Percentiles rank a stretch among this genome's conserved stretches.
Conservation (phyloP, 257 asterid genomes). For the Jasminum sambac region DNA sequence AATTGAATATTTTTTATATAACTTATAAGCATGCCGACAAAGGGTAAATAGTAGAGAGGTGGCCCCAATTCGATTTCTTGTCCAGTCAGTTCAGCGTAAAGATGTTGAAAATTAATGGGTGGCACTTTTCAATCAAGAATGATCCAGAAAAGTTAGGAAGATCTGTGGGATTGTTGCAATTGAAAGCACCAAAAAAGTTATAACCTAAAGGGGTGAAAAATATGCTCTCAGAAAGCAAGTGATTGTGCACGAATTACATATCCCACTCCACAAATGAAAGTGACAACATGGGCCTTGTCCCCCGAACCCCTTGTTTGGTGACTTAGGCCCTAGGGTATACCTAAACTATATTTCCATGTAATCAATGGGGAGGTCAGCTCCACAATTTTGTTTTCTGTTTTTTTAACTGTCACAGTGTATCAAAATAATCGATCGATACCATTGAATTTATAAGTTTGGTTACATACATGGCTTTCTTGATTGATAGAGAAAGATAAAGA, state of each 20-base stretch:
- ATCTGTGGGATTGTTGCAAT: slow-evolving; percentile 1
- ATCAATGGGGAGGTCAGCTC: too few species aligned
- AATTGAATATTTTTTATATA: neutral
- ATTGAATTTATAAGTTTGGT: too few species aligned
- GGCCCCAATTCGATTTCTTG: slow-evolving; percentile 6
- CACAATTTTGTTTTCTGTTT: too few species aligned
- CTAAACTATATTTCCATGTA: neutral
- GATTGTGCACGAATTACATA: slow-evolving; percentile 2
- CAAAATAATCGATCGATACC: too few species aligned
- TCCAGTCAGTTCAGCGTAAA: slow-evolving; percentile 19
- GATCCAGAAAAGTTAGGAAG: slow-evolving; percentile 2
- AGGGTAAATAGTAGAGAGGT: neutral
- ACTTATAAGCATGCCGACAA: neutral
- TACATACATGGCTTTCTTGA: too few species aligned
- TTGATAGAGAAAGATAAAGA: too few species aligned
- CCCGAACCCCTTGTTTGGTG: neutral
- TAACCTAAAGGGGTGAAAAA: slow-evolving; percentile 6
- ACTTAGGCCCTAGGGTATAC: neutral
- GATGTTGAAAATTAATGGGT: slow-evolving; percentile 16
- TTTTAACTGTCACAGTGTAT: too few species aligned
- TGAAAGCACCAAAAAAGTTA: slow-evolving; percentile 13
- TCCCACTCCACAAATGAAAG: slow-evolving; percentile 2
- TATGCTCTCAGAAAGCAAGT: neutral
- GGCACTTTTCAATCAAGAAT: slow-evolving; percentile 16
- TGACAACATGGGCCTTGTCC: slow-evolving; percentile 1